Evolutionary conservation across 2,329 filamentous ascomycete genomes (phyloP), one percentile per base, ranked within the genome.

Genomic region (Alternaria postmessia): DNA sequence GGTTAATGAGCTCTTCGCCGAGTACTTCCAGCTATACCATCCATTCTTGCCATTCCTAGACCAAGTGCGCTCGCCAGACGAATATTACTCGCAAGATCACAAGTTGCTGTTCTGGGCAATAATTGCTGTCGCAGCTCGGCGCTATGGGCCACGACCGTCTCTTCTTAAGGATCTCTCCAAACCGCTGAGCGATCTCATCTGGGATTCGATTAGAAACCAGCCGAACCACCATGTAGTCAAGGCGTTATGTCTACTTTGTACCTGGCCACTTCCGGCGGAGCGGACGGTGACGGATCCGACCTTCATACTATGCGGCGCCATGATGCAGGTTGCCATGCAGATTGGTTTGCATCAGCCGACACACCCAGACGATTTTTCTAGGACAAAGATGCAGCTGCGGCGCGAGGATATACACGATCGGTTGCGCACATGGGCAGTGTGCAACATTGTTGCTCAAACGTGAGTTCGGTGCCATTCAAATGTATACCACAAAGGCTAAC

Each of bases 41-140:
- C 89, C 88, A 1, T 94, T 91, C 73, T 80, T 94, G 16, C 91
- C 91, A 0, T 91, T 94, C 71, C 85, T 94, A 65, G 90, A 89
- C 69, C 84, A 87, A 6, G 75, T 83, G 9, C 87, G 89, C 65
- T 80, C 86, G 0, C 90, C 92, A 2, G 90, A 78, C n/a, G 77
- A 95, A 47, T 83, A 88, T 59, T 95, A 92, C 75, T 91, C 91
- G 72, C 86, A 89, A 61, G 90, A 94, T 70, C 91, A 93, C 51
- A 88, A 89, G 4, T 83, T 97, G 14, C 85, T 97, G 1, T 96
- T 96, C 79, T 97, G 93, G 93, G 87, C 91, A 48, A 90, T 94
- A 60, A 83, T 94, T 46, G 87, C 90, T 36, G 89, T 93, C 56
- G 91, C 91, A 22, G 88, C 91, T 42, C 87, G 91, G 52, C 88